phyloP scores from a whole-genome alignment of 371 early-diverging fungal genomes.

The Coemansia sp. region DNA sequence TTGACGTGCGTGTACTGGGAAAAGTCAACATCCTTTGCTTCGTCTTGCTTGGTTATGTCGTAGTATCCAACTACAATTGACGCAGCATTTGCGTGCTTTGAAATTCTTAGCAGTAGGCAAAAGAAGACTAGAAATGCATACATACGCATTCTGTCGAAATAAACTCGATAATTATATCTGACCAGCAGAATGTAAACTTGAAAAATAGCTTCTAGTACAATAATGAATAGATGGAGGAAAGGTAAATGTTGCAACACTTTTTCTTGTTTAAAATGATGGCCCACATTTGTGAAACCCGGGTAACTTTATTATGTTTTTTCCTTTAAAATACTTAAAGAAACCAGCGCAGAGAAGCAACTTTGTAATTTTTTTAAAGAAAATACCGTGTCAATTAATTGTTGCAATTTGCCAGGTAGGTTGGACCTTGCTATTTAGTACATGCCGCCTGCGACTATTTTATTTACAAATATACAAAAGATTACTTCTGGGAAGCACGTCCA shows the following conservation, averaged over 20 bases:
- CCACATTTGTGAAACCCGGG: background rate
- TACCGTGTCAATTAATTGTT: background rate
- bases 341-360: background rate
- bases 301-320: background rate
- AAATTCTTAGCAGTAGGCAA: background rate
- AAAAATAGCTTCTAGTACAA: background rate
- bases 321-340: background rate
- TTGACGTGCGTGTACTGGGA: slow-evolving; percentile 43
- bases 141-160: background rate
- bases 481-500: background rate
- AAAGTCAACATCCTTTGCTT: slow-evolving; percentile 18
- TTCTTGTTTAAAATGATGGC: background rate
- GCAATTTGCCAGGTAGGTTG: too few species aligned
- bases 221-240: background rate
- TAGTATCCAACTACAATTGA: slow-evolving; percentile 28
- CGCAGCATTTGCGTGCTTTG: background rate
- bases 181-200: background rate
- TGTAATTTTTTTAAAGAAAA: background rate
- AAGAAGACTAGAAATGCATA: background rate
- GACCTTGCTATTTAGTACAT: too few species aligned
- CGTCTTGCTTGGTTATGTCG: slow-evolving; percentile 15
- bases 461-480: background rate
- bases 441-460: background rate
- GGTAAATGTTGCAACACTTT: too few species aligned
- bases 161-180: background rate